Percentiles rank a stretch among this genome's conserved stretches.
phyloP scores from a whole-genome alignment of 208 protist genomes.

The Leishmania mexicana region DNA sequence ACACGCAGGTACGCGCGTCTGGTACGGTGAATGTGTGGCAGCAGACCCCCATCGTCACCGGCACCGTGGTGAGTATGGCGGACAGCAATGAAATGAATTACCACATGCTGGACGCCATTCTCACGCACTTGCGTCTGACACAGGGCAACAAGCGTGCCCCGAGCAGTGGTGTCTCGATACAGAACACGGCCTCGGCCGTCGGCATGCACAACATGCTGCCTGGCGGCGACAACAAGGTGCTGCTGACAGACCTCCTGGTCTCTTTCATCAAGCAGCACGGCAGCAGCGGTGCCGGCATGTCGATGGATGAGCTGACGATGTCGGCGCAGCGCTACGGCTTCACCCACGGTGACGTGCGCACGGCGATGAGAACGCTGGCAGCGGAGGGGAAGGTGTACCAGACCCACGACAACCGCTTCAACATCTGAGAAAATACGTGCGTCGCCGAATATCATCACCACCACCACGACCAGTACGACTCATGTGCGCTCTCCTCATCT shows the following conservation, averaged over 20 bases:
- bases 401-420: constrained; percentile 86
- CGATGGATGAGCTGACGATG: constrained; percentile 81
- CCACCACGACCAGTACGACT: background rate
- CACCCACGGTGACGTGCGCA: constrained; percentile 61
- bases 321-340: constrained; percentile 74
- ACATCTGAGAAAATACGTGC: constrained; percentile 43
- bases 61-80: constrained; percentile 76
- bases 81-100: constrained; percentile 93
- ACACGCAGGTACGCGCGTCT: constrained; percentile 81
- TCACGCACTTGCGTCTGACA: constrained; percentile 87
- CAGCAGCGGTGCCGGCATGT: constrained; percentile 59
- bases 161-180: constrained; percentile 31
- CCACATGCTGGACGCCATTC: constrained; percentile 86
- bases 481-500: background rate
- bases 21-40: constrained; percentile 92
- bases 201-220: constrained; percentile 75
- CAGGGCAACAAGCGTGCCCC: constrained; percentile 53
- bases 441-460: background rate
- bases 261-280: constrained; percentile 72
- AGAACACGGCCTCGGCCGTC: constrained; percentile 62
- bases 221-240: constrained; percentile 67
- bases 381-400: constrained; percentile 85
- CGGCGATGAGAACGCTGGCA: constrained; percentile 68
- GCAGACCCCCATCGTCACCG: constrained; percentile 77
- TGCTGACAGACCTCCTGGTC: constrained; percentile 77